Percentiles rank a stretch among this genome's conserved stretches.
Evolutionary conservation across 108 stramenopile species (phyloP).

Genomic region (Nitzschia sp.): DNA sequence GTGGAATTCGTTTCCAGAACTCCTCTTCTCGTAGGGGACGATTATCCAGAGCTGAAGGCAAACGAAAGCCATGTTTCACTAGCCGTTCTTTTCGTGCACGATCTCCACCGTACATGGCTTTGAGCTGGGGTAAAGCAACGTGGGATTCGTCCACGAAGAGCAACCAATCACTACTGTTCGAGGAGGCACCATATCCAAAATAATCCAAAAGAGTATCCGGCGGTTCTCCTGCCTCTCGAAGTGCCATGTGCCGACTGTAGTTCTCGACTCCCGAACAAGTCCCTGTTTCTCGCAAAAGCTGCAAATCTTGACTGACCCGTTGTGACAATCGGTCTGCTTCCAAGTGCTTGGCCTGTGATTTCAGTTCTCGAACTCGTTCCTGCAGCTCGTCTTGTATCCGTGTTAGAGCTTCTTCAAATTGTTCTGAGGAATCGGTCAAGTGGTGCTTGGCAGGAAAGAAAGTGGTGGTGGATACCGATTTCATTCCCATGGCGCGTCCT

Average conservation of each 20-base stretch:
- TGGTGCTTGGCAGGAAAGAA: conserved; percentile 83
- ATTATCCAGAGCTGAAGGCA: conserved; percentile 83
- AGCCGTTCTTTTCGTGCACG: conserved; percentile 60
- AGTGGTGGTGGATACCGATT: conserved; percentile 14
- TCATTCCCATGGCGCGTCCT: conserved; percentile 19
- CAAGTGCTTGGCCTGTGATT: conserved; percentile 26
- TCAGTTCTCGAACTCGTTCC: conserved; percentile 40
- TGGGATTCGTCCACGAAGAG: conserved; percentile 79
- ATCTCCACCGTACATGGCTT: conserved; percentile 75
- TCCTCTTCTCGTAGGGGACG: conserved; percentile 68
- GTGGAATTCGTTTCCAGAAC: conserved; percentile 65
- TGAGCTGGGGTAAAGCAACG: conserved; percentile 72
- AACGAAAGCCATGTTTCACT: conserved; percentile 77
- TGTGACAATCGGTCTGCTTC: conserved; percentile 60
- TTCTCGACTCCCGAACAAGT: conserved; percentile 75
- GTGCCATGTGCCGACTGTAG: conserved; percentile 70
- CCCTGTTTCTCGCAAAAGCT: conserved; percentile 55
- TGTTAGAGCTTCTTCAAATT: conserved; percentile 45
- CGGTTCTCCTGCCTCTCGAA: conserved; percentile 50
- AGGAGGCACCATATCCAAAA: conserved; percentile 20
- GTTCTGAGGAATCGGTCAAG: conserved; percentile 32
- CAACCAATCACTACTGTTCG: conserved; percentile 53
- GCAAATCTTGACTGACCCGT: conserved; percentile 57
- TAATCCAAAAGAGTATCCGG: conserved; percentile 76
- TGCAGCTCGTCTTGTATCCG: conserved; percentile 61